Evolutionary conservation across 116 monocot genomes (phyloP).

Genomic region (Iris pallida): DNA sequence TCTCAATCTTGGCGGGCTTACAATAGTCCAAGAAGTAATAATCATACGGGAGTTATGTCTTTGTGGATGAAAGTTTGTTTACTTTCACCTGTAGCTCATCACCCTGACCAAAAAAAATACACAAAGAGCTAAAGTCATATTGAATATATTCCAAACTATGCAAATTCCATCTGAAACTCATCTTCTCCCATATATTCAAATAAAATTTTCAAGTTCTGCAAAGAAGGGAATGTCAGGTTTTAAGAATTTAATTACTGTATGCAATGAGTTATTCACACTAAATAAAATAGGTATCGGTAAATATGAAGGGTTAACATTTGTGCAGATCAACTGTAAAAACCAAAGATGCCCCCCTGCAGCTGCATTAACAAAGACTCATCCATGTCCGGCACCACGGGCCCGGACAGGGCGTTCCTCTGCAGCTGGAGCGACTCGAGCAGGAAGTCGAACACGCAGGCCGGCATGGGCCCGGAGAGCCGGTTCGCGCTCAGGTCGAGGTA

Average conservation of each 20-base stretch:
- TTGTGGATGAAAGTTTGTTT: constrained; percentile 81
- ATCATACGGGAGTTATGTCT: constrained; percentile 89
- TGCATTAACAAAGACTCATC: too few relatives aligned
- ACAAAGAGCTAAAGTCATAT: not conserved
- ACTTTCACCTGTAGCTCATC: constrained; percentile 83
- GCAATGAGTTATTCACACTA: too few relatives aligned
- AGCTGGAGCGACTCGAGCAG: constrained; percentile 34
- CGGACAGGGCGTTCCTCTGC: constrained; percentile 40
- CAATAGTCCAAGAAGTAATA: constrained; percentile 78
- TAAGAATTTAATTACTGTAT: too few relatives aligned
- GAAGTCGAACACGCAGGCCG: constrained; percentile 26
- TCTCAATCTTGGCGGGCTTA: constrained; percentile 56
- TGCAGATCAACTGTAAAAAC: too few relatives aligned
- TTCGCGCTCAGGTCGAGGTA: constrained; percentile 47
- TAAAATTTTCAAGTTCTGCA: too few relatives aligned
- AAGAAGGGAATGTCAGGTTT: too few relatives aligned
- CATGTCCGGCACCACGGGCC: constrained; percentile 22
- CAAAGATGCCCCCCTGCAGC: too few relatives aligned
- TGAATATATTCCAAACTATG: too few relatives aligned
- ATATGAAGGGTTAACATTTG: too few relatives aligned
- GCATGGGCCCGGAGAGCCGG: constrained; percentile 29
- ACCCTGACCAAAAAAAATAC: constrained; percentile 26
- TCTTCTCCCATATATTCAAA: too few relatives aligned
- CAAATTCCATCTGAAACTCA: too few relatives aligned
- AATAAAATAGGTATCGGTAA: too few relatives aligned